phyloP scores from a whole-genome alignment of 768 basidiomycete genomes.

The Lactarius sanguifluus region DNA sequence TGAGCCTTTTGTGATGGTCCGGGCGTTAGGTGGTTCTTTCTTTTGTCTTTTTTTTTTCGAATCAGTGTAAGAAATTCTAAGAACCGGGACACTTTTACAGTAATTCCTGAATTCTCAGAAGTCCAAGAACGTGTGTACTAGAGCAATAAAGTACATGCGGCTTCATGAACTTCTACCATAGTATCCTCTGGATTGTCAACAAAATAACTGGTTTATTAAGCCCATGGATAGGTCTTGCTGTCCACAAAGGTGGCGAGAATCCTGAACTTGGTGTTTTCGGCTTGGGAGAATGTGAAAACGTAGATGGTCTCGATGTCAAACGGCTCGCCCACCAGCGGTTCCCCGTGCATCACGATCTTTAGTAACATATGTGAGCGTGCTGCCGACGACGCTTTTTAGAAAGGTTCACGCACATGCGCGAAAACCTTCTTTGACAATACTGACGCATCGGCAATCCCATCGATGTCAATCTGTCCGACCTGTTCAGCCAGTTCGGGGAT shows the following conservation, averaged over 20 bases:
- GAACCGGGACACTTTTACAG: too few species aligned
- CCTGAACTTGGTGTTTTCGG: conserved; percentile 11
- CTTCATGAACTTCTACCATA: neutral
- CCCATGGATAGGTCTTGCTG: neutral
- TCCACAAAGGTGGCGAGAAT: conserved; percentile 12
- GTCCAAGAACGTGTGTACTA: too few species aligned
- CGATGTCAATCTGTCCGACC: conserved; percentile 3
- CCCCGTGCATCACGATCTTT: conserved; percentile 4
- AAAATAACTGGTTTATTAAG: neutral
- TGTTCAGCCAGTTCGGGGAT: neutral
- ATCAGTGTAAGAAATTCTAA: neutral
- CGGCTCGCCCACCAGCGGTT: conserved; percentile 6
- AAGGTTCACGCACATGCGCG: conserved; percentile 7
- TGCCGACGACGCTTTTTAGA: neutral
- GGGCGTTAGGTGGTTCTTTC: too few species aligned
- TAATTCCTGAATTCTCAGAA: too few species aligned
- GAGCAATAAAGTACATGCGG: neutral
- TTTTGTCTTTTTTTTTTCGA: neutral
- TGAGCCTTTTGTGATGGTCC: neutral
- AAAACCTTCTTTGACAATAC: neutral
- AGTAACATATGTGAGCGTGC: neutral
- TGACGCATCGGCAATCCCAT: conserved; percentile 9
- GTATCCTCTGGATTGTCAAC: neutral
- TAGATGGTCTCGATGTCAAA: conserved; percentile 18
- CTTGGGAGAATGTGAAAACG: conserved; percentile 3